Evolutionary conservation across 208 protist genomes (phyloP).

Genomic region (Vickermania ingenoplastis): DNA sequence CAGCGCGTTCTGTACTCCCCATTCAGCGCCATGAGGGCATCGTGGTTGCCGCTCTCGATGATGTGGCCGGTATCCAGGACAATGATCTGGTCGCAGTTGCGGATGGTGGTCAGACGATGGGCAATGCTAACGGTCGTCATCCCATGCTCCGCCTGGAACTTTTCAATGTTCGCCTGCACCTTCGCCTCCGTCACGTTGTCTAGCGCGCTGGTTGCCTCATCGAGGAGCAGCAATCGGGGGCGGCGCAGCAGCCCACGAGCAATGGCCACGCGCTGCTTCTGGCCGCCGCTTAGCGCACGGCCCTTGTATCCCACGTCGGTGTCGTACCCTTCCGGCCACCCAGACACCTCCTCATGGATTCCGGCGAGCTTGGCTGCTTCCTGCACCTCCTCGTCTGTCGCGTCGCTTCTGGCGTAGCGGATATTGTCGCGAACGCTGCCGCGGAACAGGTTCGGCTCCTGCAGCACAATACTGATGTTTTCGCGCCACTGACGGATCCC

Average conservation of each 20-base stretch:
- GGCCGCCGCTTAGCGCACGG: constrained; percentile 41
- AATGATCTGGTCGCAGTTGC: constrained; percentile 59
- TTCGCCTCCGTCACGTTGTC: constrained; percentile 71
- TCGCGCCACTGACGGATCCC: constrained; percentile 46
- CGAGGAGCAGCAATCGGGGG: constrained; percentile 58
- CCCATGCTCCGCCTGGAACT: constrained; percentile 17
- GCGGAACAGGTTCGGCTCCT: constrained; percentile 87
- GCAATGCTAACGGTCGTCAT: constrained; percentile 72
- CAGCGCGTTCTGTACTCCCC: constrained; percentile 63
- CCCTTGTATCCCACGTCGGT: constrained; percentile 64
- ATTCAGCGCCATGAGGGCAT: constrained; percentile 60
- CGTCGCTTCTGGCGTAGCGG: constrained; percentile 35
- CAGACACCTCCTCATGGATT: constrained; percentile 51
- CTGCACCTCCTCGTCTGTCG: constrained; percentile 60
- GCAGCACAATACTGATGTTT: constrained; percentile 65
- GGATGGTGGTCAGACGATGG: constrained; percentile 80
- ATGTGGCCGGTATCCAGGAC: constrained; percentile 56
- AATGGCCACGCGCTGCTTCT: constrained; percentile 74
- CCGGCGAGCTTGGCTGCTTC: constrained; percentile 28
- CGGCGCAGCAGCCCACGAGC: no score
- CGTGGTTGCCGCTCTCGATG: constrained; percentile 64
- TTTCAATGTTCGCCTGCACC: constrained; percentile 60
- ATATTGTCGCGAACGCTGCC: constrained; percentile 90
- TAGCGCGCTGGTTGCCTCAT: constrained; percentile 80
- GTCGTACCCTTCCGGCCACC: constrained; percentile 43